These are phyloP conservation scores for Physocladia obscura DNA, from an alignment of 192 early-diverging fungal genomes.

Conservation along the genomic window DNA sequence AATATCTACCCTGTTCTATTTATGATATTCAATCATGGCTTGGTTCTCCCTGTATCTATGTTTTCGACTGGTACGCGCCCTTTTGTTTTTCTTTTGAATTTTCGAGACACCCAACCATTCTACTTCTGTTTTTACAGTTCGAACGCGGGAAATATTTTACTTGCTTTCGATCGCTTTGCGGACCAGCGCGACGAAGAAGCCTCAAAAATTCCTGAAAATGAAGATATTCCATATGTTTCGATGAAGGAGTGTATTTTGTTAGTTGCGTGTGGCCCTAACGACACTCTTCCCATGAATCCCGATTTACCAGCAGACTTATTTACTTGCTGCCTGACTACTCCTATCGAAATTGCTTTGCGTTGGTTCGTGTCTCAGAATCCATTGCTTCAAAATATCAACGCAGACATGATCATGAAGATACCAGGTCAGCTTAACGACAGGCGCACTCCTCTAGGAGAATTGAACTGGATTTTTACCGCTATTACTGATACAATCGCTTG, in stretches of 20 bases:
- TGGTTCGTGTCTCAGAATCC: slow-evolving; percentile 91
- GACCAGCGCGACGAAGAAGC: slow-evolving; percentile 77
- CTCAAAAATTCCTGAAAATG: not conserved
- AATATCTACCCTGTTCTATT: slow-evolving; percentile 94
- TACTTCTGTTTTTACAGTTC: slow-evolving; percentile 31
- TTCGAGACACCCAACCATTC: not conserved
- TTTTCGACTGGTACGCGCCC: slow-evolving; percentile 84
- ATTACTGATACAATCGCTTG: slow-evolving; percentile 99
- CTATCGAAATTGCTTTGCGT: slow-evolving; percentile 87
- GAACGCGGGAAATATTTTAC: slow-evolving; percentile 86
- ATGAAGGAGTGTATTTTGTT: slow-evolving; percentile 87
- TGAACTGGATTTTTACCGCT: slow-evolving; percentile 99
- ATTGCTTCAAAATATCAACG: slow-evolving; percentile 66
- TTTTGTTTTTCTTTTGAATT: not conserved
- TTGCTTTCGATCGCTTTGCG: slow-evolving; percentile 86
- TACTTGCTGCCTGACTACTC: slow-evolving; percentile 93
- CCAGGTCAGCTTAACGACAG: slow-evolving; percentile 88
- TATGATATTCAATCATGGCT: slow-evolving; percentile 92
- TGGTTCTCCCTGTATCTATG: slow-evolving; percentile 92
- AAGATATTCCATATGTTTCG: slow-evolving; percentile 30
- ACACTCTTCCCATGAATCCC: slow-evolving; percentile 89
- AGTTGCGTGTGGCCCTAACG: slow-evolving; percentile 82
- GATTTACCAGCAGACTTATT: slow-evolving; percentile 96
- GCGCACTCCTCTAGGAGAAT: slow-evolving; percentile 90
- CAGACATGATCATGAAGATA: slow-evolving; percentile 83